Percentiles rank a stretch among this genome's conserved stretches.
Conservation (phyloP, 805 yeast species). For the Saturnispora zaruensis region DNA sequence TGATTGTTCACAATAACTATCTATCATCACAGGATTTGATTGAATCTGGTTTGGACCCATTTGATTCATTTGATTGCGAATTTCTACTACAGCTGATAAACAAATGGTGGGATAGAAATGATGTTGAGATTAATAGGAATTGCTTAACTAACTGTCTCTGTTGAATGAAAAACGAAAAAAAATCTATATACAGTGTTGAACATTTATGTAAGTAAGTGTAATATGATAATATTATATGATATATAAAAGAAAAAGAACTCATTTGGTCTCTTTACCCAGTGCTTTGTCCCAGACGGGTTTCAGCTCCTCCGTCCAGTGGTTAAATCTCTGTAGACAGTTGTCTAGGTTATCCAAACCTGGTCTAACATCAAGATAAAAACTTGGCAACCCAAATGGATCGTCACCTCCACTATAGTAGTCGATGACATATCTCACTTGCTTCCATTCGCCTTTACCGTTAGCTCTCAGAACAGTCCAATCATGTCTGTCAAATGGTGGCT, state of each 20-base stretch:
- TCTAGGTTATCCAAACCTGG: slow-evolving; percentile 76
- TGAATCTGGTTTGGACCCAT: slow-evolving; percentile 55
- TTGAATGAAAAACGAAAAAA: slow-evolving; percentile 8
- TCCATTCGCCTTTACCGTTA: slow-evolving; percentile 44
- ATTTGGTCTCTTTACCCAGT: slow-evolving; percentile 38
- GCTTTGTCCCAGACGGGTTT: slow-evolving; percentile 63
- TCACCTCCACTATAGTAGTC: slow-evolving; percentile 93
- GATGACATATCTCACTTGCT: slow-evolving; percentile 79
- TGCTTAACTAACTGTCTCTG: slow-evolving; percentile 30
- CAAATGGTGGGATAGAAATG: slow-evolving; percentile 40
- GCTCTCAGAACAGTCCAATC: slow-evolving; percentile 94
- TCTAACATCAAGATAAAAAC: slow-evolving; percentile 87
- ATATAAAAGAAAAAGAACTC: neutral
- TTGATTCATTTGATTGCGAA: slow-evolving; percentile 35
- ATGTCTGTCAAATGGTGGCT: slow-evolving; percentile 95
- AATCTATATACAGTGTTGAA: neutral
- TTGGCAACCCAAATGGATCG: slow-evolving; percentile 80
- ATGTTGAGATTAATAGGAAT: slow-evolving; percentile 36
- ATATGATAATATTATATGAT: neutral
- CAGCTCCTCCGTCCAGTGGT: slow-evolving; percentile 44
- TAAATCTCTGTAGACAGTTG: slow-evolving; percentile 60
- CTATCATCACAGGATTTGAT: slow-evolving; percentile 33
- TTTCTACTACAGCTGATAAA: slow-evolving; percentile 36
- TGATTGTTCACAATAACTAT: slow-evolving; percentile 23
- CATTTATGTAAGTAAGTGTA: neutral